Percentiles rank a stretch among this genome's conserved stretches.
Conservation (phyloP, 2,329 filamentous ascomycete genomes). For the Colletotrichum eremochloae region DNA sequence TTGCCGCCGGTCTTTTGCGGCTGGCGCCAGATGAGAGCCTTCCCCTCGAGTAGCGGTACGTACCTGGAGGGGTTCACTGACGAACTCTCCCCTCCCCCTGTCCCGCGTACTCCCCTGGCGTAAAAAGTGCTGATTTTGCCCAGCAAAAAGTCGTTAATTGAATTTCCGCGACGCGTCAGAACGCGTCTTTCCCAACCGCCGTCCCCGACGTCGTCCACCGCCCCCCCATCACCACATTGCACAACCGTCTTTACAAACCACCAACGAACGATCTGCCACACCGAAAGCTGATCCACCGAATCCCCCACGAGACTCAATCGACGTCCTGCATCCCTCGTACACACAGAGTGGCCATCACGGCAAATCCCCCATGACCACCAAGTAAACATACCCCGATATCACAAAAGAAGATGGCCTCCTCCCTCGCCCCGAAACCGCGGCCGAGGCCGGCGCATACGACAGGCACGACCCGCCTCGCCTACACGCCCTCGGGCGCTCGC, state of each 20-base stretch:
- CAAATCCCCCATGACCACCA: neutral
- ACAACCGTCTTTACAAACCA: neutral
- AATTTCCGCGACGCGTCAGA: conserved; percentile 53
- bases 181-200: conserved; percentile 53
- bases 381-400: neutral
- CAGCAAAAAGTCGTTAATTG: conserved; percentile 48
- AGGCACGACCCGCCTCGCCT: conserved; percentile 87
- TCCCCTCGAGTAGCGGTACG: neutral
- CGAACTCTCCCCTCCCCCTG: neutral
- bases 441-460: conserved; percentile 83
- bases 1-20: neutral
- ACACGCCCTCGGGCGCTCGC: conserved; percentile 88
- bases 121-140: conserved; percentile 6
- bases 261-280: neutral
- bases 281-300: too few relatives aligned
- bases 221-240: neutral
- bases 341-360: neutral
- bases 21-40: conserved; percentile 4
- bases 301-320: neutral
- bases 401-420: conserved; percentile 48
- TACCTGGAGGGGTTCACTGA: conserved; percentile 19
- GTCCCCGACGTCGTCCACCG: neutral
- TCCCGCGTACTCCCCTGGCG: neutral
- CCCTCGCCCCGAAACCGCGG: conserved; percentile 64
- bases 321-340: too few relatives aligned